Base-by-base conservation (phyloP, 352 stramenopile species). In the Phytophthora constricta region DNA sequence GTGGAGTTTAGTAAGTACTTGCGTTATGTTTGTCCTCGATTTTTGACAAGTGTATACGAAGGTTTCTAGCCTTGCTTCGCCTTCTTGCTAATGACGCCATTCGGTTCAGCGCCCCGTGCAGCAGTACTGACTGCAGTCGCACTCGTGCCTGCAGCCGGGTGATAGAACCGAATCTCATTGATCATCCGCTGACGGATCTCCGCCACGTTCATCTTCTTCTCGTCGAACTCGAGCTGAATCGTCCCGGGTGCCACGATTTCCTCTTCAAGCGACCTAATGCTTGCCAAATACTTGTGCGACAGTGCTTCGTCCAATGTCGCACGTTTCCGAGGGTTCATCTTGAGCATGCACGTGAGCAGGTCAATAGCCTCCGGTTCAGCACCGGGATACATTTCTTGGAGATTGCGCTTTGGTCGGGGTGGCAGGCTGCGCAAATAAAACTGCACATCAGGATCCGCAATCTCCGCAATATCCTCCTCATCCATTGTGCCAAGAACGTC, bases 401-500 rank as follows among this genome's bases (percentile, higher is more conserved):
- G 63, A 28, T 92, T 90, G 39, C 87, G 86, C 27, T 81, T 84
- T 46, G 82, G 72, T 16, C 87, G 86, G 13, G 77, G 83, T 3
- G 87, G 85, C 25, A 96, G 52, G 50, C 81, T 91, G 26, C 87
- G 84, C 56, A 96, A 61, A 56, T 96, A 96, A 39, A 89, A 86
- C 58, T 92, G 84, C 43, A 96, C 87, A 43, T 94, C 87, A 1
- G 84, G 82, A 53, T 96, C 86, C 19, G 87, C 87, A 31, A 96
- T 93, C 62, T 96, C 84, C 26, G 82, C 82, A 53, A 96, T 92
- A 63, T 96, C 86, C 7, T 94, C 84, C 53, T 94, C 86, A 1
- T 79, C 79, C 87, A 96, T 96, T 19, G 80, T 94, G n/a, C 87
- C 87, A 22, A 96, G 79, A 46, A 96, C 87, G 48, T 93, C 83